Base-by-base conservation (phyloP, 129 eudicot genomes). In the Arctium lappa region DNA sequence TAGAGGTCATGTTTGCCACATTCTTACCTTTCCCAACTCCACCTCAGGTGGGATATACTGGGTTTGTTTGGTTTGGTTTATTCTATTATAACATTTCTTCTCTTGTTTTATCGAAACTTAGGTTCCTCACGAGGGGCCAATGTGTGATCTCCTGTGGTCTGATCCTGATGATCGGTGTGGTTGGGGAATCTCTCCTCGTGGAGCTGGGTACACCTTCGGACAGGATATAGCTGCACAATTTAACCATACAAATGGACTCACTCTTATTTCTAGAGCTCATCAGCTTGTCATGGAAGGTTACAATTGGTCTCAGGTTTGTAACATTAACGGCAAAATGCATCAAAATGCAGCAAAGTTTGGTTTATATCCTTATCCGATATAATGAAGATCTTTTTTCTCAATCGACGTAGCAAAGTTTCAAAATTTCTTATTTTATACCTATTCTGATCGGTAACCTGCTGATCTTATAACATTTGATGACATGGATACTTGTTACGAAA, bases 101-200 rank as follows among this genome's bases (percentile, higher is more conserved):
- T 8, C 1, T 60, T 81, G 69, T 48, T 40, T 77, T 79, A 53
- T 73, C 69, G 70, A 29, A 44, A 74, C 80, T 70, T 72, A 86
- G 89, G 89, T 86, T 83, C 89, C 89, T 68, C 89, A 86, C 46
- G 89, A 86, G 75, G 89, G 89, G 75, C 89, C 87, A 70, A 86
- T 86, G 89, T 86, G 89, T 72, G 89, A 86, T 44, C 89, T 86
- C 37, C 34, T 86, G 77, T 86, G 88, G 88, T 86, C 88, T 71
- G 88, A 86, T 50, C 88, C 88, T 34, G 89, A 86, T 79, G 89
- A 86, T 44, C 84, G 89, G 15, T 86, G 89, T 60, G 89, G 89
- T 29, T 86, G 89, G 89, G 89, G 89, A 69, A 86, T 86, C 66
- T 86, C 89, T 40, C 89, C 89, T 74, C 89, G 87, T 86, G 88